These are phyloP conservation scores for Microbotryum scabiosae DNA, from an alignment of 1,284 basidiomycete genomes.

Conservation along the genomic window DNA sequence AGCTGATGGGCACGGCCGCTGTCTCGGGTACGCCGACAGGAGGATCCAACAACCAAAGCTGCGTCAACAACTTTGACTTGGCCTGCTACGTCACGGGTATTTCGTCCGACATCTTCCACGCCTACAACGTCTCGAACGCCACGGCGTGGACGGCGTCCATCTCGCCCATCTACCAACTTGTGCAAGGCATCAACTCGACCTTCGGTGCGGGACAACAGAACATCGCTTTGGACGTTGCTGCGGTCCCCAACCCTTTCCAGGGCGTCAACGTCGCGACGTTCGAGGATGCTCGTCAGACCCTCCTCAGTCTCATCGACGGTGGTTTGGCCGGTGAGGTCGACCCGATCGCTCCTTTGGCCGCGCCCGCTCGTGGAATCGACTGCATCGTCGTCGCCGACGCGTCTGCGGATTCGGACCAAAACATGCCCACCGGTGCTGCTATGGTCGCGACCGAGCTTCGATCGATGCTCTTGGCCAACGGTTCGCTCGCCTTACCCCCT, in stretches of 20 bases:
- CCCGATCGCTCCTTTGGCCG: conserved; percentile 56
- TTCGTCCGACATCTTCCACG: conserved; percentile 38
- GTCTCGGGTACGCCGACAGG: conserved; percentile 46
- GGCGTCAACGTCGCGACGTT: conserved; percentile 17
- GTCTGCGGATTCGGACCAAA: conserved; percentile 47
- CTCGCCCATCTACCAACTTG: conserved; percentile 36
- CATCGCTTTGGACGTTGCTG: conserved; percentile 21
- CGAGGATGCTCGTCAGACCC: conserved; percentile 31
- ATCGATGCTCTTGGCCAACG: conserved; percentile 8
- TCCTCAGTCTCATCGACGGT: conserved; percentile 44
- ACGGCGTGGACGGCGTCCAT: conserved; percentile 32
- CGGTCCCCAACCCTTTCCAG: conserved; percentile 27
- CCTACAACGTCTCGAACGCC: conserved; percentile 5
- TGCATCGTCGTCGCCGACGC: conserved; percentile 59
- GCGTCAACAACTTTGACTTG: conserved; percentile 59
- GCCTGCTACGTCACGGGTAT: conserved; percentile 45
- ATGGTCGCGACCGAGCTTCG: conserved; percentile 38
- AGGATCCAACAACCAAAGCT: conserved; percentile 51
- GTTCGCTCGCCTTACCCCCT: background rate
- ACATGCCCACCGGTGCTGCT: conserved; percentile 55
- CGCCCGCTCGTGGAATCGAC: conserved; percentile 55
- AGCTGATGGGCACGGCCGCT: conserved; percentile 53
- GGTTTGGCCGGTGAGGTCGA: conserved; percentile 45
- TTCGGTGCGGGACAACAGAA: conserved; percentile 9
- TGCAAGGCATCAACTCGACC: conserved; percentile 34